Base-by-base conservation (phyloP, 2,329 filamentous ascomycete genomes). In the Ophiostoma novo-ulmi region DNA sequence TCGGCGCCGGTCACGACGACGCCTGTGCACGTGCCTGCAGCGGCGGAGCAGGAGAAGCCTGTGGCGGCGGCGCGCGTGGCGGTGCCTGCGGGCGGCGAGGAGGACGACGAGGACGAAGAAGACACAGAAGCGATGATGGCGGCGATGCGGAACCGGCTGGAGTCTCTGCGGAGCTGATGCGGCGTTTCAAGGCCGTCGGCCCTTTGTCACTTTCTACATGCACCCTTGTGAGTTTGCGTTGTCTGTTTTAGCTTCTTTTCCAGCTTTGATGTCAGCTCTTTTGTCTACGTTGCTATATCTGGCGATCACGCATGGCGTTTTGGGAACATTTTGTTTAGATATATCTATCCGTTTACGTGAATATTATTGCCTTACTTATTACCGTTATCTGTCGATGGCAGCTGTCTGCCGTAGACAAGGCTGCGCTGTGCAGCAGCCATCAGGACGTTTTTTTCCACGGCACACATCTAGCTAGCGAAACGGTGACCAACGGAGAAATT, bases 131-230 rank as follows among this genome's bases (percentile, higher is more conserved):
- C 91, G 67, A 93, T 95, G 83, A 88, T 98, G 82, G 91, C 93
- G 76, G 91, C 97, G 82, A 98, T 98, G 95, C 85, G 94, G 78
- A 93, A 93, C 75, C 85, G 94, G 67, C 80, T 99, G 75, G 93
- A 98, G 81, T 94, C 94, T 48, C 81, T 98, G 78, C 91, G 95
- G 85, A 97, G 93, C 80, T 97, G 69, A 73, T 35, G n/a, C 20
- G 8, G 36, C n/a, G 17, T 35, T 35, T n/a, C 31, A 31, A 31
- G 31, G 31, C 31, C 3, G 31, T 17, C 58, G 31, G 11, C 26
- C 4, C 61, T 65, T 65, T 55, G 14, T 41, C 22, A 5, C 36
- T 5, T 41, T 13, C 38, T 41, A 17, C 14, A 8, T 41, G 3
- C 36, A 31, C 31, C 31, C 3, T n/a, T 14, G 20, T 14, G 17